These are phyloP conservation scores for Fusarium duplospermum DNA, from an alignment of 2,329 filamentous ascomycete species.

Conservation along the genomic window DNA sequence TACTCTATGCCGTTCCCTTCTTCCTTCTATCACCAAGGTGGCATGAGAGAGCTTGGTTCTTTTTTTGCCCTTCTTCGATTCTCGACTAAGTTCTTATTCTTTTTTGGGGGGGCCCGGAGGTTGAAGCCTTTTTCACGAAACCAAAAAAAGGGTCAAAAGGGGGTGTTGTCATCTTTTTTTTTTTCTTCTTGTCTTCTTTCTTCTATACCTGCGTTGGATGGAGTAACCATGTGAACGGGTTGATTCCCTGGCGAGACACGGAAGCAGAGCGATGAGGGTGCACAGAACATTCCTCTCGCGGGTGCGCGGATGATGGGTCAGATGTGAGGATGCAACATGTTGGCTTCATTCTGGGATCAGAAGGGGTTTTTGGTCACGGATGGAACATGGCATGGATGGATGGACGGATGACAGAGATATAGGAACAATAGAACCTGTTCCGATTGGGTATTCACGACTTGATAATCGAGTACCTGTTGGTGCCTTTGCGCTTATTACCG, in stretches of 20 bases:
- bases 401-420: slow-evolving; percentile 24
- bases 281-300: slow-evolving; percentile 19
- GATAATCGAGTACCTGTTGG: slow-evolving; percentile 5
- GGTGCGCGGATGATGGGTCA: slow-evolving; percentile 37
- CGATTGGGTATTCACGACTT: slow-evolving; percentile 39
- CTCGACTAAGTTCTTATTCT: slow-evolving; percentile 28
- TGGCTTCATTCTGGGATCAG: slow-evolving; percentile 39
- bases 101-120: slow-evolving; percentile 19
- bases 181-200: slow-evolving; percentile 32
- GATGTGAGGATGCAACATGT: slow-evolving; percentile 42
- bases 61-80: slow-evolving; percentile 30
- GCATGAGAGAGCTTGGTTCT: slow-evolving; percentile 23
- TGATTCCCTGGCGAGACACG: slow-evolving; percentile 30
- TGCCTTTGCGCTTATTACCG: not conserved
- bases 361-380: slow-evolving; percentile 38
- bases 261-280: slow-evolving; percentile 18
- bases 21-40: slow-evolving; percentile 17
- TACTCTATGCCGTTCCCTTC: slow-evolving; percentile 25
- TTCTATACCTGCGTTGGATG: slow-evolving; percentile 48
- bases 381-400: slow-evolving; percentile 13
- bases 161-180: slow-evolving; percentile 18
- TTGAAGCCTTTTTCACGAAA: slow-evolving; percentile 31
- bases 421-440: slow-evolving; percentile 46
- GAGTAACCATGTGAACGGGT: slow-evolving; percentile 35
- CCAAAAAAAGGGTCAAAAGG: slow-evolving; percentile 33